Percentiles rank a stretch among this genome's conserved stretches.
Conservation (phyloP, 371 early-diverging fungal species). For the Mortierella sp. region DNA sequence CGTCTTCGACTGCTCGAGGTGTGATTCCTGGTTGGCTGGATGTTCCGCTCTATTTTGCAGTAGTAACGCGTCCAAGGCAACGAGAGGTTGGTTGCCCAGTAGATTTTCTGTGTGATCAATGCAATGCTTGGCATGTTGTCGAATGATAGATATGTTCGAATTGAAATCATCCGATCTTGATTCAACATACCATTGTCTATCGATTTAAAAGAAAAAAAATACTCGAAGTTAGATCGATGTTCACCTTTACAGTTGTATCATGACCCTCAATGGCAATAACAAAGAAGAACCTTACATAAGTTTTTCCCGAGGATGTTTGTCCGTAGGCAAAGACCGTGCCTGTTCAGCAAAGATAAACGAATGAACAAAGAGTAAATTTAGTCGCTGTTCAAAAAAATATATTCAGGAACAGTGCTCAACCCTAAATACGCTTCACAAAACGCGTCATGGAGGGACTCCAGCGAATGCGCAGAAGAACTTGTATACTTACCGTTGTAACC, state of each 20-base stretch:
- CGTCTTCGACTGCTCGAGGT: conserved; percentile 84
- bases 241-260: not conserved
- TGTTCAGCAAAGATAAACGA: conserved; percentile 3
- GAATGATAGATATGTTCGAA: not conserved
- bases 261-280: not conserved
- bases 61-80: not conserved
- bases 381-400: not conserved
- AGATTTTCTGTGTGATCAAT: not conserved
- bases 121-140: not conserved
- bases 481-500: conserved; percentile 64
- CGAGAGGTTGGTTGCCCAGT: not conserved
- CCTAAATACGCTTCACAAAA: not conserved
- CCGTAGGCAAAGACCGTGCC: conserved; percentile 83
- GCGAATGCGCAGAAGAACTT: not conserved
- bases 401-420: not conserved
- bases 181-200: not conserved
- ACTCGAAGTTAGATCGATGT: not conserved
- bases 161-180: not conserved
- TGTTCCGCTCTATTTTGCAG: conserved; percentile 65
- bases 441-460: not conserved
- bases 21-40: conserved; percentile 85
- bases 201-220: not conserved
- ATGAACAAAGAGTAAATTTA: not conserved
- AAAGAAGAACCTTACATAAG: conserved; percentile 66
- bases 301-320: conserved; percentile 98